These are phyloP conservation scores for Umbelopsis sp. DNA, from an alignment of 371 early-diverging fungal species.

Conservation along the genomic window DNA sequence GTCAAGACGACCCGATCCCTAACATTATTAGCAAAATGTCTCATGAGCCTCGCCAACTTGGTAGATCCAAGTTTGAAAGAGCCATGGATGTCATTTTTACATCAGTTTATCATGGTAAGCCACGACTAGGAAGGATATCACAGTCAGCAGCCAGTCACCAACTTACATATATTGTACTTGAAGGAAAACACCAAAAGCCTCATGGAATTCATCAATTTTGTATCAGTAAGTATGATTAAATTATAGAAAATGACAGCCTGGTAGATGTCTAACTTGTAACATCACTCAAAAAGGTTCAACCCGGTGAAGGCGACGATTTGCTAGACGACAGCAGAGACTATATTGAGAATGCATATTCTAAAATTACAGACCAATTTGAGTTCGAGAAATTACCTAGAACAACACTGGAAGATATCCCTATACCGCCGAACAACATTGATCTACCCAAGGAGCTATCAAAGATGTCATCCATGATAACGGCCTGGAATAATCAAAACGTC, in stretches of 20 bases:
- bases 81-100: slow-evolving; percentile 76
- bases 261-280: too few relatives aligned
- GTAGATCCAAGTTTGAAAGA: slow-evolving; percentile 78
- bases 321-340: background rate
- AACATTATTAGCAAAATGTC: slow-evolving; percentile 78
- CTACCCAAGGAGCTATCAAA: slow-evolving; percentile 34
- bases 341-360: slow-evolving; percentile 14
- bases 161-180: background rate
- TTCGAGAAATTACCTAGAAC: slow-evolving; percentile 18
- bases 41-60: slow-evolving; percentile 81
- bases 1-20: slow-evolving; percentile 68
- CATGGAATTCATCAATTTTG: slow-evolving; percentile 38
- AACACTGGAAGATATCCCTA: slow-evolving; percentile 25
- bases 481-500: background rate
- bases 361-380: background rate
- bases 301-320: background rate
- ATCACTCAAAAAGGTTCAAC: background rate
- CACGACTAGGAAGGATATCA: background rate
- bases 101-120: slow-evolving; percentile 54
- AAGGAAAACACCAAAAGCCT: slow-evolving; percentile 37
- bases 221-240: slow-evolving; percentile 28
- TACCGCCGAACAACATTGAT: slow-evolving; percentile 32
- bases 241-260: too few relatives aligned
- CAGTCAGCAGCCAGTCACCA: background rate
- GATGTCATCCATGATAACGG: slow-evolving; percentile 18